Conservation (phyloP, 441 rosid genomes). For the Croton laevigatus region DNA sequence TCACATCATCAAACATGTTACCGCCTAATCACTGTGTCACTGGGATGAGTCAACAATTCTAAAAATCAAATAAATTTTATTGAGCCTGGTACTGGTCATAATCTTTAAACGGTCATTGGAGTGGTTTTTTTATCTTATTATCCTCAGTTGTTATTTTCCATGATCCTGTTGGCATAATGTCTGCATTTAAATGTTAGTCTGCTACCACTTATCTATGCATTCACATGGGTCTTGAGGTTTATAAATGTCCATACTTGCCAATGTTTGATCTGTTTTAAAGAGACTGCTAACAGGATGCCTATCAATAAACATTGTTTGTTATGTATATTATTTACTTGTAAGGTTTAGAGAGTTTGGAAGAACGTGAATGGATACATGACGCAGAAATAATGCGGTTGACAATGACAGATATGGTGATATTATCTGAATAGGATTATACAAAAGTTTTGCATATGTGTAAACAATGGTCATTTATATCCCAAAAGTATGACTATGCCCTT, state of each 20-base stretch:
- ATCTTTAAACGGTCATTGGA: not conserved
- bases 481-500: not conserved
- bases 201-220: not conserved
- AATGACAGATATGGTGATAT: not conserved
- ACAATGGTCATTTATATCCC: not conserved
- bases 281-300: not conserved
- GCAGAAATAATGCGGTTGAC: not conserved
- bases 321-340: not conserved
- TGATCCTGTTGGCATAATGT: not conserved
- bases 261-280: not conserved
- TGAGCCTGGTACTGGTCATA: not conserved
- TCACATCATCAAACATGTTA: slow-evolving; percentile 1
- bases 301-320: not conserved
- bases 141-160: not conserved
- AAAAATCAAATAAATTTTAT: not conserved
- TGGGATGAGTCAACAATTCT: not conserved
- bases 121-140: not conserved
- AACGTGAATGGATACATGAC: not conserved
- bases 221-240: not conserved
- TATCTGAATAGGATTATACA: not conserved
- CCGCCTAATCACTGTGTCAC: not conserved
- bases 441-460: not conserved
- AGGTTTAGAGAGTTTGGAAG: not conserved
- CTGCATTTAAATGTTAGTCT: not conserved
- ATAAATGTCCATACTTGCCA: not conserved